Evolutionary conservation across 306 rosid genomes (phyloP).

Genomic region (Lathyrus oleraceus): DNA sequence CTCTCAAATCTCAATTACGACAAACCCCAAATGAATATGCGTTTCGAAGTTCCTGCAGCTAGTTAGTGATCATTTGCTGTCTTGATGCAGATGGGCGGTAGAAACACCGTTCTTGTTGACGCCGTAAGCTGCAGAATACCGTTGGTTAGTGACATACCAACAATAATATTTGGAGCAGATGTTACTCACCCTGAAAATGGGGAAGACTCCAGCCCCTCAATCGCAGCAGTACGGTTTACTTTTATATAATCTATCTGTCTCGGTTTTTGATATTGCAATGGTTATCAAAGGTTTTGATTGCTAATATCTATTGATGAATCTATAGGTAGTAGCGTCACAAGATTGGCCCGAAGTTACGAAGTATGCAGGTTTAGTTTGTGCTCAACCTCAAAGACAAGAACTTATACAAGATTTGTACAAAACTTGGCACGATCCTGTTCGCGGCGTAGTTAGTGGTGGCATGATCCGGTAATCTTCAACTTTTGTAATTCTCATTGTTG

Average conservation of each 20-base stretch:
- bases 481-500: neutral
- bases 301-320: slow-evolving; percentile 36
- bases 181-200: slow-evolving; percentile 98
- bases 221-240: slow-evolving; percentile 74
- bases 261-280: neutral
- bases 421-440: slow-evolving; percentile 90
- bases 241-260: neutral
- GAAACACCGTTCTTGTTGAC: slow-evolving; percentile 88
- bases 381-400: slow-evolving; percentile 96
- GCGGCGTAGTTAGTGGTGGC: slow-evolving; percentile 84
- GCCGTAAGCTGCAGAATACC: slow-evolving; percentile 88
- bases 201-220: slow-evolving; percentile 96
- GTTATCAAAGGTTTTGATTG: slow-evolving; percentile 18
- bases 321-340: slow-evolving; percentile 97
- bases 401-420: slow-evolving; percentile 88
- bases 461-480: slow-evolving; percentile 66
- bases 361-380: slow-evolving; percentile 91
- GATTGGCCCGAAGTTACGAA: slow-evolving; percentile 98
- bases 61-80: slow-evolving; percentile 19
- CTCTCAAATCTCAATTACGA: slow-evolving; percentile 18
- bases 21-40: slow-evolving; percentile 1
- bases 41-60: neutral
- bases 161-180: slow-evolving; percentile 96
- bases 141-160: slow-evolving; percentile 85
- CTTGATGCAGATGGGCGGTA: slow-evolving; percentile 87